These are phyloP conservation scores for Paratinospora sagittata DNA, from an alignment of 164 flowering plant species.

Conservation along the genomic window DNA sequence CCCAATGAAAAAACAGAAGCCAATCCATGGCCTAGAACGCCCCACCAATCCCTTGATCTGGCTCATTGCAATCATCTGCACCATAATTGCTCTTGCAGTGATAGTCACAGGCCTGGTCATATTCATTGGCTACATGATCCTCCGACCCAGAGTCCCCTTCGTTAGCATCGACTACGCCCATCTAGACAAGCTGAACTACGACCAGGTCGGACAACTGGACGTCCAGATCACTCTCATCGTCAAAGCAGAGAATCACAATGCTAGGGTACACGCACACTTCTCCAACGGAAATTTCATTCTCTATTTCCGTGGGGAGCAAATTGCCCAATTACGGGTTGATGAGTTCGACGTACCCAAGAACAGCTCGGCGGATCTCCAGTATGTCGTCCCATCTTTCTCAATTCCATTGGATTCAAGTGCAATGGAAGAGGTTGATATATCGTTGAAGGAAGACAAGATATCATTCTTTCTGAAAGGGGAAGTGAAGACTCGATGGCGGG, in stretches of 20 bases:
- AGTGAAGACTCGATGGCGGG: constrained; percentile 53
- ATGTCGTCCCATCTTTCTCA: constrained; percentile 28
- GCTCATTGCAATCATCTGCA: constrained; percentile 54
- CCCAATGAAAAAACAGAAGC: constrained; percentile 29
- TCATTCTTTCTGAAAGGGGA: constrained; percentile 43
- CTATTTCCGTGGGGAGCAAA: constrained; percentile 29
- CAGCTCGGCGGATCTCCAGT: constrained; percentile 28
- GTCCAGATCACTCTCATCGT: constrained; percentile 35
- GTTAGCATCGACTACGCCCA: constrained; percentile 41
- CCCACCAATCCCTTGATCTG: constrained; percentile 50
- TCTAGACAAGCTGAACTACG: constrained; percentile 38
- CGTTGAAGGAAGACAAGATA: constrained; percentile 34
- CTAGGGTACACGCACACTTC: constrained; percentile 56
- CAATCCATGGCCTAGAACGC: constrained; percentile 13
- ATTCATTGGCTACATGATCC: constrained; percentile 53
- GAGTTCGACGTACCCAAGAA: constrained; percentile 55
- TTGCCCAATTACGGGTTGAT: constrained; percentile 37
- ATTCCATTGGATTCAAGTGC: constrained; percentile 39
- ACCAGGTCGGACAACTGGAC: constrained; percentile 34
- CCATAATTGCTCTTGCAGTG: constrained; percentile 45
- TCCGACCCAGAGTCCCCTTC: constrained; percentile 56
- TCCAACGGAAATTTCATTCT: constrained; percentile 33
- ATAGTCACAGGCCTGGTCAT: constrained; percentile 52
- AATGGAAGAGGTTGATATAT: constrained; percentile 27
- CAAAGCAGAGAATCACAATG: constrained; percentile 56